Conservation (phyloP, 768 basidiomycete genomes). For the Trametes cinnabarina region DNA sequence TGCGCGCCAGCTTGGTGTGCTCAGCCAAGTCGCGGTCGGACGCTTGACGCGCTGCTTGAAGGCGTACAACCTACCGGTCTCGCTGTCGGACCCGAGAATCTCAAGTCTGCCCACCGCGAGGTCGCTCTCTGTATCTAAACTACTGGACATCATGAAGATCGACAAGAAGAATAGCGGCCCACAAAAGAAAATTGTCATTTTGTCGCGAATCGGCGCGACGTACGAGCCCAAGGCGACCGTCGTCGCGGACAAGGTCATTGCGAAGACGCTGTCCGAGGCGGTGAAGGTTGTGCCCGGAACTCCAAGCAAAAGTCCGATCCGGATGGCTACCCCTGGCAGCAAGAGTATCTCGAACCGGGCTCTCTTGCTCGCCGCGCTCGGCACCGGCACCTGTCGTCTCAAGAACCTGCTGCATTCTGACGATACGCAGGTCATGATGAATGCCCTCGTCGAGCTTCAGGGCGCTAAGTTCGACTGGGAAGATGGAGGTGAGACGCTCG, state of each 20-base stretch:
- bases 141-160: conserved; percentile 86
- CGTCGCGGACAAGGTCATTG: conserved; percentile 78
- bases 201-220: conserved; percentile 88
- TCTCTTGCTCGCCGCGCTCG: conserved; percentile 89
- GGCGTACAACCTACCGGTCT: conserved; percentile 87
- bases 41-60: conserved; percentile 84
- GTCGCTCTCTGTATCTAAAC: conserved; percentile 70
- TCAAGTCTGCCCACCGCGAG: conserved; percentile 66
- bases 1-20: conserved; percentile 80
- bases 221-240: conserved; percentile 89
- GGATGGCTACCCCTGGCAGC: conserved; percentile 92
- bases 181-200: conserved; percentile 91
- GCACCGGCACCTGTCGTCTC: conserved; percentile 81
- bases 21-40: conserved; percentile 90
- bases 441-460: conserved; percentile 86
- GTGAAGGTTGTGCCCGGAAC: conserved; percentile 69
- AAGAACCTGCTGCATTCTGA: conserved; percentile 94
- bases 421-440: conserved; percentile 99
- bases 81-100: conserved; percentile 77
- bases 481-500: conserved; percentile 92
- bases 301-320: conserved; percentile 48
- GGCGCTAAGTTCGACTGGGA: conserved; percentile 94
- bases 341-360: conserved; percentile 97
- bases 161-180: conserved; percentile 95
- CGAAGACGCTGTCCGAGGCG: conserved; percentile 77